Evolutionary conservation across 2,329 filamentous ascomycete species (phyloP).

Genomic region (Paradendryphiella salina): DNA sequence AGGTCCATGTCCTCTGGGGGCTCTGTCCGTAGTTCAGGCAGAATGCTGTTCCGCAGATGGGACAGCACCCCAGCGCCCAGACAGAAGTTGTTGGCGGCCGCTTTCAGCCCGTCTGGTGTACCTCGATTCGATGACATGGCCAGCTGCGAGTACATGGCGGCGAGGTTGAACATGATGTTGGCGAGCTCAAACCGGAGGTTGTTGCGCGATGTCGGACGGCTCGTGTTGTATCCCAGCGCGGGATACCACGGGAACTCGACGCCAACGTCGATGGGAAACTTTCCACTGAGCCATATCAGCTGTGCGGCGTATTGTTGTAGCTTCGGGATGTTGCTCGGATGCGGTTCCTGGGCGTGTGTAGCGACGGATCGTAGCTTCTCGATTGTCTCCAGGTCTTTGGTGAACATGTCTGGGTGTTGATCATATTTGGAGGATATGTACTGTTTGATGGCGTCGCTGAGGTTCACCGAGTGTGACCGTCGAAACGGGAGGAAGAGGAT

Average conservation of each 20-base stretch:
- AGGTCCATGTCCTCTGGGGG: conserved; percentile 96
- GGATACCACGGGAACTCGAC: conserved; percentile 97
- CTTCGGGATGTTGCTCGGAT: conserved; percentile 82
- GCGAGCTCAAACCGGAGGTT: conserved; percentile 81
- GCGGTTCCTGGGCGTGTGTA: conserved; percentile 85
- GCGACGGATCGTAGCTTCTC: conserved; percentile 82
- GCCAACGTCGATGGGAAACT: conserved; percentile 95
- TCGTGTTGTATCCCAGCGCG: conserved; percentile 84
- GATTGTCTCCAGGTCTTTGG: conserved; percentile 82
- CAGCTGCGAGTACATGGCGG: conserved; percentile 89
- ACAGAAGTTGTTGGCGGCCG: conserved; percentile 87
- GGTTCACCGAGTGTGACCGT: conserved; percentile 74
- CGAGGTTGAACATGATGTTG: conserved; percentile 91
- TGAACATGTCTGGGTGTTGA: conserved; percentile 97
- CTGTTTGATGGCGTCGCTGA: conserved; percentile 82
- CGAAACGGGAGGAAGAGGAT: conserved; percentile 85
- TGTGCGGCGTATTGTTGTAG: conserved; percentile 91
- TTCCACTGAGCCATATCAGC: conserved; percentile 88
- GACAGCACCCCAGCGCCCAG: conserved; percentile 80
- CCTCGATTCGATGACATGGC: conserved; percentile 78
- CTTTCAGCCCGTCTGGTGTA: conserved; percentile 80
- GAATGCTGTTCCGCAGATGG: conserved; percentile 73
- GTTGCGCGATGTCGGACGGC: conserved; percentile 68
- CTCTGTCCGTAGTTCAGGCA: conserved; percentile 80
- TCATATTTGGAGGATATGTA: conserved; percentile 99